Base-by-base conservation (phyloP, 2,329 filamentous ascomycete species). In the Pseudogymnoascus sp. region DNA sequence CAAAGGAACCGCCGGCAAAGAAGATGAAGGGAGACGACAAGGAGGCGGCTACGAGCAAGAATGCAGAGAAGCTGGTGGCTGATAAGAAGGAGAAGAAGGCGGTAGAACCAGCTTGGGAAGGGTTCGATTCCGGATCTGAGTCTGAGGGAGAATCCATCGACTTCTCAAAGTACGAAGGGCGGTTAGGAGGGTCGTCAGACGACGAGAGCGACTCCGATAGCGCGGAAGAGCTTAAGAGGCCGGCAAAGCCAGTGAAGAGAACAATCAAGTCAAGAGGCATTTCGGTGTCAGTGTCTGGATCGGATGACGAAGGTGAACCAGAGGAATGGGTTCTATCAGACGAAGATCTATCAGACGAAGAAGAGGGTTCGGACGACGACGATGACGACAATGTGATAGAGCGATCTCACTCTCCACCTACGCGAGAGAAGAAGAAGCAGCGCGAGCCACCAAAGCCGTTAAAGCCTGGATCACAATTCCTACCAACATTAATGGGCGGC, bases 401-500 rank as follows among this genome's bases (percentile, higher is more conserved):
- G 62, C 45, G 60, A 64, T 31, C 59, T 3, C 14, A 34, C 3
- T 59, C 62, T 45, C 65, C 62, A n/a, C 66, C 65, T 12, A 57
- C 65, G 16, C 61, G 62, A 14, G 67, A 67, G 64, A 54, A 42
- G 7, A 69, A 71, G 64, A 69, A 69, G 63, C 59, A 61, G 42
- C 60, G 23, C 16, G 61, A 26, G 26, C 67, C 2, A 57, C 60
- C 12, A 65, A 68, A 60, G 42, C 64, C 21, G 64, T 62, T 61
- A 18, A 61, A 57, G 40, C 29, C 37, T 11, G 65, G 64, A 7
- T 84, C 88, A 0, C 83, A 83, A 0, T 91, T 92, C 72, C 77
- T 95, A 1, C 90, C 90, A 0, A 86, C 86, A 1, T 82, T 95
- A 14, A 90, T 91, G 82, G 87, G 86, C 18, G 89, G 89, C 64